Conservation (phyloP, 805 yeast genomes). For the Yarrowia sp. region DNA sequence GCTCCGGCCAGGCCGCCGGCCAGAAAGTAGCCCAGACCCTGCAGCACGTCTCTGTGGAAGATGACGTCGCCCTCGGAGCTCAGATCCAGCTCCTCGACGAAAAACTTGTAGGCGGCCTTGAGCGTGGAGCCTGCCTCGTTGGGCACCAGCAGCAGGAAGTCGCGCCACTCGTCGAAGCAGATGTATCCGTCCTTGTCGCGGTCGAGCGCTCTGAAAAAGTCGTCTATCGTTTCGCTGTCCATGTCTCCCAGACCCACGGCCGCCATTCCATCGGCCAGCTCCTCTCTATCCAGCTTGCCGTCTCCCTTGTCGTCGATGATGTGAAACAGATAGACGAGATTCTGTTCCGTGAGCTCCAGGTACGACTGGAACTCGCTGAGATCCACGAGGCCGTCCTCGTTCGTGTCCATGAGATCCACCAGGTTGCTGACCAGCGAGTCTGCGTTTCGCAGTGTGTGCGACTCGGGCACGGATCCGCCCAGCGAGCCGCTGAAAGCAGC, state of each 20-base stretch:
- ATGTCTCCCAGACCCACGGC: conserved; percentile 62
- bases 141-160: conserved; percentile 83
- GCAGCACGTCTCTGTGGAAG: conserved; percentile 73
- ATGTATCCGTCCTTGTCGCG: conserved; percentile 66
- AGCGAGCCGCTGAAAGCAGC: conserved; percentile 28
- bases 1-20: conserved; percentile 98
- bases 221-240: conserved; percentile 59
- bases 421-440: conserved; percentile 64
- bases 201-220: conserved; percentile 64
- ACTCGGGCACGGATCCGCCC: conserved; percentile 29
- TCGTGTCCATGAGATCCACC: conserved; percentile 60
- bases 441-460: conserved; percentile 44
- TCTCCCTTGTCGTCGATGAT: conserved; percentile 74
- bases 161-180: conserved; percentile 85
- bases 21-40: conserved; percentile 87
- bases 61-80: conserved; percentile 94
- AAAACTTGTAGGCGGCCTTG: conserved; percentile 80
- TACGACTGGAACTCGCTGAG: conserved; percentile 72
- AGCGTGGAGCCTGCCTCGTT: conserved; percentile 54
- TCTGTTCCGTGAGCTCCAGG: conserved; percentile 70
- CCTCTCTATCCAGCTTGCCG: conserved; percentile 70
- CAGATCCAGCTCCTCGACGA: conserved; percentile 80
- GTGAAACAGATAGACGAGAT: conserved; percentile 71
- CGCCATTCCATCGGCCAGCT: conserved; percentile 70
- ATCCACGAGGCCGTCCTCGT: conserved; percentile 56